Evolutionary conservation across 164 flowering plant species (phyloP), one percentile per base, ranked within the genome.

Genomic region (Magnolia kwangsiensis): DNA sequence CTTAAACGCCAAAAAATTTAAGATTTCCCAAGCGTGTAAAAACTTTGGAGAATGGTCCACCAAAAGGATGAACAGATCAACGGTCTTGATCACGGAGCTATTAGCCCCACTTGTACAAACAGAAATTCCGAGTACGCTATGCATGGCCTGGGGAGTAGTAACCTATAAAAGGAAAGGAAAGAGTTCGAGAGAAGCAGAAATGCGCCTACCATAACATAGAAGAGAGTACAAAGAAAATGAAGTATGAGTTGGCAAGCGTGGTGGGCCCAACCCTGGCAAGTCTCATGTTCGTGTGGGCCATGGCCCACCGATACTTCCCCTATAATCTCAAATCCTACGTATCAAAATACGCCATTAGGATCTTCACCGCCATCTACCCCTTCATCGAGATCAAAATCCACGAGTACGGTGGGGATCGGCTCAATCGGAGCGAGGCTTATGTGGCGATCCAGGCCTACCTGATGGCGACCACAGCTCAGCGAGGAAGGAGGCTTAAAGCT

Each of bases 401-500:
- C 37, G 95, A 91, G 69, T 85, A 71, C 83, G 59, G 80, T 0
- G 87, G 86, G 0, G 89, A 83, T 8, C 70, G 87, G 10, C 84
- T 88, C 74, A 77, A 83, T 77, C 73, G 88, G 18, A 89, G 85
- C 37, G 84, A 83, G 49, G 90, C 88, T 50, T 91, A 88, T 55
- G 20, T 71, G 0, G 85, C 88, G 1, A 81, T 88, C 4, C 87
- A 90, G 79, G 82, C 88, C 0, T 91, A 91, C 78, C 88, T 90
- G 2, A 81, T 86, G 69, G 55, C 29, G 7, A 84, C 80, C 73
- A 75, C 89, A 0, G 69, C 89, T 7, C 79, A 77, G 65, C 51
- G 69, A 7, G 90, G 89, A 0, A 85, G 85, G 72, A 76, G 88
- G n/a, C 92, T 90, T 51, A 89, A 84, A 24, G 90, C 88, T 0